phyloP scores from a whole-genome alignment of 495 filamentous ascomycete genomes.

The Bathelium albidoporum region DNA sequence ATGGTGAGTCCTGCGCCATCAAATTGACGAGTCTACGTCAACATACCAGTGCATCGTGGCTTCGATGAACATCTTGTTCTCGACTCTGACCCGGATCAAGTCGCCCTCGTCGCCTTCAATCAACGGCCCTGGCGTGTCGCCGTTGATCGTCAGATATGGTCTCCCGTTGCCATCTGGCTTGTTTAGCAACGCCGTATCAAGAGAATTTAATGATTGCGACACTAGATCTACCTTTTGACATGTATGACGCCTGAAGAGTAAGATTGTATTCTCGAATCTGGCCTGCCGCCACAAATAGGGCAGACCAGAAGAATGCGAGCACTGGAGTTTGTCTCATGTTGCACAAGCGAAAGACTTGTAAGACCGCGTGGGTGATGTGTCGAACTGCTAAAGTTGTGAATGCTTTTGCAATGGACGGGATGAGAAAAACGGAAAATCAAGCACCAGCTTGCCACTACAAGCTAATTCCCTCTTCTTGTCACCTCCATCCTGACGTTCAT shows the following conservation, averaged over 20 bases:
- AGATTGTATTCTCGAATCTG: conserved; percentile 1
- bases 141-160: conserved; percentile 1
- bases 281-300: background rate
- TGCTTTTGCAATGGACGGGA: background rate
- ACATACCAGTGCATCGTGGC: background rate
- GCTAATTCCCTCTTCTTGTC: background rate
- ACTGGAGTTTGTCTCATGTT: background rate
- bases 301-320: background rate
- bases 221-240: background rate
- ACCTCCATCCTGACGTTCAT: background rate
- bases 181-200: background rate
- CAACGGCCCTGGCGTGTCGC: background rate
- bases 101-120: conserved; percentile 1
- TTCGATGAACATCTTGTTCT: conserved; percentile 1
- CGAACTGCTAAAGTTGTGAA: background rate
- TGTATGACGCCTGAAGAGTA: background rate
- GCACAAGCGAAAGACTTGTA: background rate
- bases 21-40: background rate
- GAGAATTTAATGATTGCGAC: background rate
- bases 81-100: background rate
- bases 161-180: background rate
- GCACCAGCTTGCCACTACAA: background rate
- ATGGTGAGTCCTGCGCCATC: background rate
- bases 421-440: background rate
- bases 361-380: background rate